Evolutionary conservation across 805 yeast genomes (phyloP).

Genomic region (Ogataea trehalophila): DNA sequence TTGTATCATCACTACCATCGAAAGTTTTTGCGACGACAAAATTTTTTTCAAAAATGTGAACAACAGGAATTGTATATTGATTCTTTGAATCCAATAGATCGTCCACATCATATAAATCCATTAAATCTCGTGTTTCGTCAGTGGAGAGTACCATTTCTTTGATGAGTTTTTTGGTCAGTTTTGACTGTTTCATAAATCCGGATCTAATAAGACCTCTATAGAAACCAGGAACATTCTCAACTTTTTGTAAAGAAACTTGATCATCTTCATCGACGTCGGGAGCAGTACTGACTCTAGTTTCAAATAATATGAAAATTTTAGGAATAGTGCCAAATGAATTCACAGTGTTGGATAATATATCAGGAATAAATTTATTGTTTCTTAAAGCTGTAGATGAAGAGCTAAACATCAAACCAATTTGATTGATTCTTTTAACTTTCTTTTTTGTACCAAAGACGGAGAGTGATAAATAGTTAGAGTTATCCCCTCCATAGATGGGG

Average conservation of each 20-base stretch:
- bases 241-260: slow-evolving; percentile 35
- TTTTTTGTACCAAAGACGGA: slow-evolving; percentile 4
- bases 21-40: slow-evolving; percentile 11
- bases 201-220: slow-evolving; percentile 44
- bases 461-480: slow-evolving; percentile 1
- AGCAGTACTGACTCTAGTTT: slow-evolving; percentile 36
- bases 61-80: slow-evolving; percentile 16
- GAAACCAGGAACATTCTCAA: slow-evolving; percentile 38
- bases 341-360: slow-evolving; percentile 33
- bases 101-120: slow-evolving; percentile 5
- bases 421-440: slow-evolving; percentile 26
- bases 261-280: slow-evolving; percentile 41
- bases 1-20: background rate
- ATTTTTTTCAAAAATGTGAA: slow-evolving; percentile 26
- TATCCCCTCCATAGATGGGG: slow-evolving; percentile 3
- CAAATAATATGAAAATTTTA: slow-evolving; percentile 38
- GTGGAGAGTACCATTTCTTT: slow-evolving; percentile 15
- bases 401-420: slow-evolving; percentile 40
- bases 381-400: slow-evolving; percentile 33
- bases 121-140: slow-evolving; percentile 8
- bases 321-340: slow-evolving; percentile 42
- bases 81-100: slow-evolving; percentile 6
- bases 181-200: slow-evolving; percentile 43
- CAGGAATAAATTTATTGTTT: slow-evolving; percentile 44
- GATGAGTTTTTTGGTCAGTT: slow-evolving; percentile 17